Percentiles rank a stretch among this genome's conserved stretches.
Conservation (phyloP, 352 stramenopile species). For the Phytophthora quininea region DNA sequence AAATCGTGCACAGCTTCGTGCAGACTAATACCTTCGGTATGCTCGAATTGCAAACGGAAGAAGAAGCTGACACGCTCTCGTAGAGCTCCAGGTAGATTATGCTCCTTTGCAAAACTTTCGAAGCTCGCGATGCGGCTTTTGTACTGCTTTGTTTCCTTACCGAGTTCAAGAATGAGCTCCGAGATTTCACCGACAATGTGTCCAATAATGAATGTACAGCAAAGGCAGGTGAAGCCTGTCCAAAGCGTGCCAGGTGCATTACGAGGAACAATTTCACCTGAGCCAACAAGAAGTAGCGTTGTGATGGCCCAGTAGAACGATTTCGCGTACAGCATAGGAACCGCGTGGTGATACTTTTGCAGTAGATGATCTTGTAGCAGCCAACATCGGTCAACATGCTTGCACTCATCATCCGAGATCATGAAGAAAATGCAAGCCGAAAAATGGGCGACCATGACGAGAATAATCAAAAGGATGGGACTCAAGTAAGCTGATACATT, state of each 20-base stretch:
- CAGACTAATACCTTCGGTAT: conserved; percentile 58
- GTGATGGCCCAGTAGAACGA: conserved; percentile 81
- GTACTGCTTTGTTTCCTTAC: conserved; percentile 76
- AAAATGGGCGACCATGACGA: conserved; percentile 63
- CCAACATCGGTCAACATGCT: conserved; percentile 54
- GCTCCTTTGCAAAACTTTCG: conserved; percentile 74
- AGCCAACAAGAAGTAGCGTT: conserved; percentile 65
- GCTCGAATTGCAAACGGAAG: conserved; percentile 64
- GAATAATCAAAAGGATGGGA: conserved; percentile 62
- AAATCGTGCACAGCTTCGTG: conserved; percentile 65
- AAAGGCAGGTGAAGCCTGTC: conserved; percentile 60
- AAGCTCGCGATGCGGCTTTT: conserved; percentile 75
- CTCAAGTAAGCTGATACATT: conserved; percentile 77
- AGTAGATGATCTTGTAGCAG: conserved; percentile 66
- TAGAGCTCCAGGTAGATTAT: conserved; percentile 47
- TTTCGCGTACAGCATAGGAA: conserved; percentile 59
- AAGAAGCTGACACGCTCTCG: conserved; percentile 68
- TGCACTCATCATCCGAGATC: conserved; percentile 68
- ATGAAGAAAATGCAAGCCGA: conserved; percentile 74
- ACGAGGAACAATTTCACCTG: conserved; percentile 61
- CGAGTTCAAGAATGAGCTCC: conserved; percentile 78
- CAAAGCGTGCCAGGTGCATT: conserved; percentile 55
- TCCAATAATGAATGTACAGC: conserved; percentile 77
- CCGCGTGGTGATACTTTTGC: conserved; percentile 65
- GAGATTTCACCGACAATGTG: conserved; percentile 82